Conservation (phyloP, 352 stramenopile genomes). For the Halophytophthora polymorphica region DNA sequence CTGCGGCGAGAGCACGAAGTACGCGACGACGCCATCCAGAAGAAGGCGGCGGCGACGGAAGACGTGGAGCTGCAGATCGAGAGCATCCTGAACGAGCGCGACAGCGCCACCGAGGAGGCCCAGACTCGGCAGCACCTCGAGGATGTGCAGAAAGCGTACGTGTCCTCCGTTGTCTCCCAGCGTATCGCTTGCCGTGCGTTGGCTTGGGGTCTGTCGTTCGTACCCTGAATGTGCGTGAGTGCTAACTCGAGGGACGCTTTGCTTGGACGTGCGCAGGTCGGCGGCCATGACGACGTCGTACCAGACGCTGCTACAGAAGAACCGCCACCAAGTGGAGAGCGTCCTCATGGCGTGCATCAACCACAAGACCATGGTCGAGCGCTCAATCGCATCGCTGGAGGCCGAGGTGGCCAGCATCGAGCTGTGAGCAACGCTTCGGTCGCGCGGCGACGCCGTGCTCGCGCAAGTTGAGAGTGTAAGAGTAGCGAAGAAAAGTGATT, state of each 20-base stretch:
- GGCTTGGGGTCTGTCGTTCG: too few species aligned
- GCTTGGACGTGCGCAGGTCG: constrained; percentile 38
- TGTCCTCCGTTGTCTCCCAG: constrained; percentile 7
- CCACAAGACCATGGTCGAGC: constrained; percentile 62
- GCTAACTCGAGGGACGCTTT: neutral
- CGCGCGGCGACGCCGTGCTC: constrained; percentile 6
- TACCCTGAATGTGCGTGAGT: neutral
- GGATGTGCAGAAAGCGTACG: constrained; percentile 56
- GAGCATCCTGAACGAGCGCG: constrained; percentile 59
- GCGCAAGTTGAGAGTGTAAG: constrained; percentile 21
- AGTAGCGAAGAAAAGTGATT: constrained; percentile 22
- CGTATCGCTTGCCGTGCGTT: too few species aligned
- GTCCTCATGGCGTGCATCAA: constrained; percentile 62
- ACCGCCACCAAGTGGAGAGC: constrained; percentile 55
- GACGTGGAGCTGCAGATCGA: constrained; percentile 73
- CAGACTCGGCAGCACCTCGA: constrained; percentile 39
- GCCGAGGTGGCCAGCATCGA: constrained; percentile 48
- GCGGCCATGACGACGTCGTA: constrained; percentile 48
- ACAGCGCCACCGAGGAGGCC: constrained; percentile 40
- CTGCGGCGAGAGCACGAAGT: constrained; percentile 53
- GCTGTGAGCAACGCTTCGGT: constrained; percentile 25
- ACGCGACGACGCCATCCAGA: constrained; percentile 32
- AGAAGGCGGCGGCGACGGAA: constrained; percentile 52
- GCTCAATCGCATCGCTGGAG: constrained; percentile 58
- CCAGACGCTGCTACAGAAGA: constrained; percentile 52